Percentiles rank a stretch among this genome's conserved stretches.
phyloP scores from a whole-genome alignment of 1,284 basidiomycete species.

The Afroboletus lepidellus region DNA sequence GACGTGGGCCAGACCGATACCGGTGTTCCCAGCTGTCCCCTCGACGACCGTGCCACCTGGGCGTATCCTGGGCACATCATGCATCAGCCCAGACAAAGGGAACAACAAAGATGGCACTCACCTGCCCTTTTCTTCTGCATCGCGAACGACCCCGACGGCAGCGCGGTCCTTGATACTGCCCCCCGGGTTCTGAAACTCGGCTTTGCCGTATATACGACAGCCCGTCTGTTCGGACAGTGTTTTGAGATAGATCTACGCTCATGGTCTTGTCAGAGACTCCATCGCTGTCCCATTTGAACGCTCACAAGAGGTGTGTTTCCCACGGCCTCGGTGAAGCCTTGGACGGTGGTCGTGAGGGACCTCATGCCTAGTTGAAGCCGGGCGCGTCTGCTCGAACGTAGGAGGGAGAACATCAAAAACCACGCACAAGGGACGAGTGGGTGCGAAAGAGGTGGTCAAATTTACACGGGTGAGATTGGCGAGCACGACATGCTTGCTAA shows the following conservation, averaged over 20 bases:
- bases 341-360: constrained; percentile 55
- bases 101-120: constrained; percentile 35
- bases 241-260: constrained; percentile 75
- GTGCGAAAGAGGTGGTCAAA: not conserved
- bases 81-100: constrained; percentile 1
- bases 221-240: constrained; percentile 86
- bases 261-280: constrained; percentile 2
- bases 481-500: constrained; percentile 29
- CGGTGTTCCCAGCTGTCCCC: constrained; percentile 99
- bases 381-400: constrained; percentile 31
- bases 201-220: constrained; percentile 90
- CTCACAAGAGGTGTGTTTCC: constrained; percentile 93
- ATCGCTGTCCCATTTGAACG: constrained; percentile 7
- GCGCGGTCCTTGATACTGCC: constrained; percentile 98
- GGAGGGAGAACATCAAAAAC: constrained; percentile 39
- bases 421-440: not conserved
- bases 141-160: constrained; percentile 84
- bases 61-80: constrained; percentile 58
- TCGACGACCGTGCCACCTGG: constrained; percentile 96
- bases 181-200: constrained; percentile 99
- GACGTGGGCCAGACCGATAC: constrained; percentile 94
- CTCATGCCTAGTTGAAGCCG: constrained; percentile 28
- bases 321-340: constrained; percentile 87
- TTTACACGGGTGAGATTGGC: constrained; percentile 1
- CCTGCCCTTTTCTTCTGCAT: constrained; percentile 87